Conservation (phyloP, 345 rosid species). For the Euphorbia lathyris region DNA sequence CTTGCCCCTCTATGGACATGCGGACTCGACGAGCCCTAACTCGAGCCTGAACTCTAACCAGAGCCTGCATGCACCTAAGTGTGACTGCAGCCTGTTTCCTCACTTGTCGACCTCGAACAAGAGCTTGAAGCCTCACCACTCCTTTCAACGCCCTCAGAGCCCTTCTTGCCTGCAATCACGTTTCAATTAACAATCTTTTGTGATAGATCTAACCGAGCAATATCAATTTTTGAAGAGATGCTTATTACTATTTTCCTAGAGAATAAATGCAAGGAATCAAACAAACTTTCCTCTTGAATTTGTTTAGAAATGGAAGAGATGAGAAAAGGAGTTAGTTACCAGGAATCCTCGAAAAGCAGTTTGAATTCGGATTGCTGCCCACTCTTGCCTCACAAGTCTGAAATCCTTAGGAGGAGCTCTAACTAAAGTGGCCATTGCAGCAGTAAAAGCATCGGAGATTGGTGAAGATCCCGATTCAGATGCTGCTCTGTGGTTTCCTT, state of each 20-base stretch:
- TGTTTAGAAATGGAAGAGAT: neutral
- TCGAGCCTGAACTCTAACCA: slow-evolving; percentile 90
- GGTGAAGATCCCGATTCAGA: slow-evolving; percentile 51
- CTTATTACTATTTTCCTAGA: too few species aligned
- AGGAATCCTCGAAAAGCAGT: slow-evolving; percentile 91
- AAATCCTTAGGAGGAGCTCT: slow-evolving; percentile 90
- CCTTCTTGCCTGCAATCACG: slow-evolving; percentile 68
- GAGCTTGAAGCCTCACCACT: slow-evolving; percentile 88
- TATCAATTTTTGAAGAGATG: too few species aligned
- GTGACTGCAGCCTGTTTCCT: slow-evolving; percentile 98
- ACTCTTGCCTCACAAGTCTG: slow-evolving; percentile 71
- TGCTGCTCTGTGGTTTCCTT: slow-evolving; percentile 44
- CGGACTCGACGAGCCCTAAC: slow-evolving; percentile 91
- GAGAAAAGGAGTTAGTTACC: slow-evolving; percentile 37
- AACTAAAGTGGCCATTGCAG: slow-evolving; percentile 75
- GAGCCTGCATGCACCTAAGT: slow-evolving; percentile 95
- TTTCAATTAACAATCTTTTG: too few species aligned
- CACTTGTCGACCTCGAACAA: slow-evolving; percentile 88
- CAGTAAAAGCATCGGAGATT: slow-evolving; percentile 46
- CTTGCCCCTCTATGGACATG: slow-evolving; percentile 83
- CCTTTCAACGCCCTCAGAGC: slow-evolving; percentile 89
- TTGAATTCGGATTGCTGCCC: slow-evolving; percentile 91
- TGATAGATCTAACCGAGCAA: neutral
- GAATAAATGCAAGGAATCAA: too few species aligned
- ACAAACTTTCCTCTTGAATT: too few species aligned